Conservation (phyloP, 495 filamentous ascomycete species). For the Bacidia rubella region DNA sequence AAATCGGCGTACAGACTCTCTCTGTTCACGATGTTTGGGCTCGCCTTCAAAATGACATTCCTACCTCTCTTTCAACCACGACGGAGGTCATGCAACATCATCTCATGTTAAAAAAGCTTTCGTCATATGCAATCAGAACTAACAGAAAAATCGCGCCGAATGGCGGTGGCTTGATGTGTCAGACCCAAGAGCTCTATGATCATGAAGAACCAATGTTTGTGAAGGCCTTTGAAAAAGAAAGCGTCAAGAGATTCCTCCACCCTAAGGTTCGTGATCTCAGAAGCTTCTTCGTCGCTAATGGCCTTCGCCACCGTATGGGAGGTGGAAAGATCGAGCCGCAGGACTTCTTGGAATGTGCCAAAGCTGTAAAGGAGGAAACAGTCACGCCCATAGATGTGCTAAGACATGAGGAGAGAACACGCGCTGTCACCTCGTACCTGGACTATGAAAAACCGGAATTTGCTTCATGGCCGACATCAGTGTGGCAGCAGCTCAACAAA, state of each 20-base stretch:
- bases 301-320: neutral
- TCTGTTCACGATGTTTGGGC: neutral
- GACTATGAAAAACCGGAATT: conserved; percentile 4
- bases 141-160: neutral
- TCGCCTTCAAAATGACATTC: conserved; percentile 2
- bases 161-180: neutral
- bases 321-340: neutral
- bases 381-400: neutral
- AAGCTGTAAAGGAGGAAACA: neutral
- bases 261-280: neutral
- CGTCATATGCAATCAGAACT: neutral
- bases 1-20: neutral
- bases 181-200: conserved; percentile 5
- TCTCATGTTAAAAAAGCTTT: neutral
- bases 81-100: neutral
- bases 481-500: conserved; percentile 11
- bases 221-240: conserved; percentile 3
- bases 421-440: conserved; percentile 1
- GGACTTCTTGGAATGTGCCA: conserved; percentile 6
- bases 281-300: neutral
- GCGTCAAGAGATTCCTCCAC: conserved; percentile 4
- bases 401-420: neutral
- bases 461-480: neutral
- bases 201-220: conserved; percentile 6
- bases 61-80: neutral